phyloP scores from a whole-genome alignment of 108 stramenopile genomes.

The Pseudonitzschia pungens region DNA sequence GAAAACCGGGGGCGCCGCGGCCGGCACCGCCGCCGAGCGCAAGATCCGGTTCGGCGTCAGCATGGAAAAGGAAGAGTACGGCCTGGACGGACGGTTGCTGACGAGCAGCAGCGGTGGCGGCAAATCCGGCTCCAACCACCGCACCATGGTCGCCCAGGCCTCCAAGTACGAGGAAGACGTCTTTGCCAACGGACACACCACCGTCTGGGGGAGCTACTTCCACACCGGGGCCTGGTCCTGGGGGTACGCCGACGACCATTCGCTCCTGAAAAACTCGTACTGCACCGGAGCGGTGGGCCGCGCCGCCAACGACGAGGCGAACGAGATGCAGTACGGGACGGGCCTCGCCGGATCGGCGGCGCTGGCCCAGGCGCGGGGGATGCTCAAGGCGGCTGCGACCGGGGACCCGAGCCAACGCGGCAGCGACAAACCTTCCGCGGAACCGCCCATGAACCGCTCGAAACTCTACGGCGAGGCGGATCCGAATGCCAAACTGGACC shows the following conservation, averaged over 20 bases:
- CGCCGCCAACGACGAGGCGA: constrained; percentile 89
- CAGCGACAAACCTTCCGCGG: no score
- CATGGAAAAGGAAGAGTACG: constrained; percentile 77
- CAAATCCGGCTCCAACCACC: neutral
- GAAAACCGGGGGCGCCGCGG: constrained; percentile 5
- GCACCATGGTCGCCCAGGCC: constrained; percentile 38
- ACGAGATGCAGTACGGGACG: constrained; percentile 73
- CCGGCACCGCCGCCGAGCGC: constrained; percentile 50
- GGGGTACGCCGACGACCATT: constrained; percentile 98
- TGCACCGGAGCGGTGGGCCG: constrained; percentile 94
- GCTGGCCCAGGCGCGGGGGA: constrained; percentile 80
- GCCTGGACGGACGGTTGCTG: constrained; percentile 76
- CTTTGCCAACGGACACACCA: constrained; percentile 82
- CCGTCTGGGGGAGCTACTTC: constrained; percentile 98
- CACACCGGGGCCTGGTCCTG: constrained; percentile 88
- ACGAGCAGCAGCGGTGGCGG: constrained; percentile 43
- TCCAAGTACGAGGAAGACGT: constrained; percentile 98
- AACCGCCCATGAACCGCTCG: constrained; percentile 55
- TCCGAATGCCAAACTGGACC: constrained; percentile 67
- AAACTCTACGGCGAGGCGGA: constrained; percentile 89
- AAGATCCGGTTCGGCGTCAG: constrained; percentile 75
- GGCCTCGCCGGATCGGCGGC: constrained; percentile 76
- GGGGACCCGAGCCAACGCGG: constrained; percentile 14
- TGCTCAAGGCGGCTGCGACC: constrained; percentile 67
- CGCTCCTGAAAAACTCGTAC: constrained; percentile 83